Percentiles rank a stretch among this genome's conserved stretches.
These are phyloP conservation scores for Abelmoschus esculentus DNA, from an alignment of 345 rosid species.

Conservation along the genomic window DNA sequence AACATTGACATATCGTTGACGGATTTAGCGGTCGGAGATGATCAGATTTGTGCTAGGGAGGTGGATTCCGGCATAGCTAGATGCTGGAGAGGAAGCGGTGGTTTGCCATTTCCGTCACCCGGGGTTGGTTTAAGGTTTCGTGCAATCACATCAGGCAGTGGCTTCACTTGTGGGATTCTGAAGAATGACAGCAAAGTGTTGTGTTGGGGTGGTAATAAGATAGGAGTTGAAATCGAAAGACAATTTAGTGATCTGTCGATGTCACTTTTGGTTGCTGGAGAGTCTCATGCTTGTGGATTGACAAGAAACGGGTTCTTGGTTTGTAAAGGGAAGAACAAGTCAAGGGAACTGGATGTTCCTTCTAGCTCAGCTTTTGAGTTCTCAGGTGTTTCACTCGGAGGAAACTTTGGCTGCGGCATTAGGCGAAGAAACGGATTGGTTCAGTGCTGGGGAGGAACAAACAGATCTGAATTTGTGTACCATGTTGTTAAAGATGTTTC, in stretches of 20 bases:
- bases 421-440: slow-evolving; percentile 32
- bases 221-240: slow-evolving; percentile 27
- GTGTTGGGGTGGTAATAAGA: slow-evolving; percentile 43
- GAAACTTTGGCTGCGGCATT: slow-evolving; percentile 39
- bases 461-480: slow-evolving; percentile 13
- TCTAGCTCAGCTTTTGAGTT: slow-evolving; percentile 38
- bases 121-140: slow-evolving; percentile 21
- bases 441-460: slow-evolving; percentile 46
- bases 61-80: slow-evolving; percentile 29
- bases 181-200: slow-evolving; percentile 24
- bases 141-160: slow-evolving; percentile 44
- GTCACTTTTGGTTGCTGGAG: slow-evolving; percentile 39
- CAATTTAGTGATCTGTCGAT: slow-evolving; percentile 34
- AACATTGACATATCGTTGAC: slow-evolving; percentile 22
- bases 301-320: slow-evolving; percentile 24
- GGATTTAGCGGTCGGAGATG: slow-evolving; percentile 39
- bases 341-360: slow-evolving; percentile 35
- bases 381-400: slow-evolving; percentile 34
- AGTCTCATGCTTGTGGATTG: slow-evolving; percentile 51
- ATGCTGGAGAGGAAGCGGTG: slow-evolving; percentile 49
- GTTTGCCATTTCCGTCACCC: slow-evolving; percentile 30
- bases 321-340: slow-evolving; percentile 36
- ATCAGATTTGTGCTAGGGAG: slow-evolving; percentile 49
- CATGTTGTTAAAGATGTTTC: slow-evolving; percentile 15
- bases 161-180: slow-evolving; percentile 49